Base-by-base conservation (phyloP, 257 asterid species). In the Nicotiana attenuata region DNA sequence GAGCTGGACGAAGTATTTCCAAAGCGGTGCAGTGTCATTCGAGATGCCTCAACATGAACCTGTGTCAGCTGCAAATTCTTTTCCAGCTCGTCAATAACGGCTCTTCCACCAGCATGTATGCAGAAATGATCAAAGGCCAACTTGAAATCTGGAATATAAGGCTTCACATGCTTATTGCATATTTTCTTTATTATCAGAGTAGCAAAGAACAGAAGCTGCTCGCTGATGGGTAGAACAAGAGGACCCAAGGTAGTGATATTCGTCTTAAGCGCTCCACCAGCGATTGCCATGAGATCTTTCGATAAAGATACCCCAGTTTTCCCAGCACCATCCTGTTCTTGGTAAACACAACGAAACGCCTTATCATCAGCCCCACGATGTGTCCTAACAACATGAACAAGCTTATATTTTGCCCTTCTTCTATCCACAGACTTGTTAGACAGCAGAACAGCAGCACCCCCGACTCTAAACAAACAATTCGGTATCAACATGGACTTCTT, bases 1-100 rank as follows among this genome's bases (percentile, higher is more conserved):
- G 97, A 93, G 90, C 94, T 89, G 53, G 97, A 93, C 0, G 97
- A 93, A 56, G 97, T 93, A 84, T 93, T 93, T 19, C 97, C 97
- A 80, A 93, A 93, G 0, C 97, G 88, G 53, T 93, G 97, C 67
- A 93, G 92, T n/a, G 91, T 87, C 96, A 93, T 93, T 64, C 97
- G 87, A 2, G 97, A 93, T 53, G 97, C 96, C 83, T 93, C 97
- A 5, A 90, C 97, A 3, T 93, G 96, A 28, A 73, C 63, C 0
- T 95, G 94, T 2, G 85, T 81, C 80, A 93, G 87, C 87, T 93
- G 92, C 59, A 93, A 88, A 71, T 91, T 93, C 96, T 89, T 91
- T 87, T 93, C 97, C 76, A 93, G 89, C 87, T 91, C 97, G 41
- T 93, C 96, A 24, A 93, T 93, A 90, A 93, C 96, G 53, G 93